These are phyloP conservation scores for Clavaria fumosa DNA, from an alignment of 768 basidiomycete genomes.

Conservation along the genomic window DNA sequence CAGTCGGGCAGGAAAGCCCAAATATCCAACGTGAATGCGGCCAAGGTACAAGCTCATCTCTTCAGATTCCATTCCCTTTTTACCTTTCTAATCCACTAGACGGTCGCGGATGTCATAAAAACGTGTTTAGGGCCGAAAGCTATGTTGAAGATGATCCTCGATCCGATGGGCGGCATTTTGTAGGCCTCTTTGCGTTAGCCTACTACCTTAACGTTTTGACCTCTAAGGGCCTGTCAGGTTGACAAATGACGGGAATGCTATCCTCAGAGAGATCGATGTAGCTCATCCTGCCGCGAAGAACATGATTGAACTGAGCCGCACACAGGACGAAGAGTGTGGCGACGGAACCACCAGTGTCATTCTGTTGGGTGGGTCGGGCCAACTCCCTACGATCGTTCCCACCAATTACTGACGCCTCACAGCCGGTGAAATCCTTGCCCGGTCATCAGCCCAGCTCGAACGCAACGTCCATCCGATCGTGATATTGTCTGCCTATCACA, in stretches of 20 bases:
- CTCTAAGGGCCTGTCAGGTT: no score
- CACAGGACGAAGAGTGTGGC: conserved; percentile 97
- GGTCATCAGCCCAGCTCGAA: conserved; percentile 84
- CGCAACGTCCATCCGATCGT: conserved; percentile 98
- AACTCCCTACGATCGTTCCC: neutral
- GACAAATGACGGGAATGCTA: conserved; percentile 98
- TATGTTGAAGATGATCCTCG: conserved; percentile 99
- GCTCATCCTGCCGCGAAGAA: conserved; percentile 98
- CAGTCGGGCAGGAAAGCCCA: conserved; percentile 93
- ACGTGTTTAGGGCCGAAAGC: conserved; percentile 96
- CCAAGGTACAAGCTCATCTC: conserved; percentile 49
- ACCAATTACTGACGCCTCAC: neutral
- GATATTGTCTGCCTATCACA: conserved; percentile 96
- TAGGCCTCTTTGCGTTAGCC: conserved; percentile 29
- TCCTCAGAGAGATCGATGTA: conserved; percentile 95
- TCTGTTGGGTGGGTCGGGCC: conserved; percentile 59
- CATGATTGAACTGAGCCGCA: conserved; percentile 96
- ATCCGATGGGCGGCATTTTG: conserved; percentile 99
- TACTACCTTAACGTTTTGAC: no score
- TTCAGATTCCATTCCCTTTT: conserved; percentile 4
- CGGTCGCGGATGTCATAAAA: conserved; percentile 93
- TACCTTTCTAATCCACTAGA: conserved; percentile 30
- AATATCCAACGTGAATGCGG: conserved; percentile 91
- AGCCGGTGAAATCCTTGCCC: conserved; percentile 95
- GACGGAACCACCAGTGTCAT: conserved; percentile 98